These are phyloP conservation scores for Naganishia sp. DNA, from an alignment of 1,284 basidiomycete genomes.

Conservation along the genomic window DNA sequence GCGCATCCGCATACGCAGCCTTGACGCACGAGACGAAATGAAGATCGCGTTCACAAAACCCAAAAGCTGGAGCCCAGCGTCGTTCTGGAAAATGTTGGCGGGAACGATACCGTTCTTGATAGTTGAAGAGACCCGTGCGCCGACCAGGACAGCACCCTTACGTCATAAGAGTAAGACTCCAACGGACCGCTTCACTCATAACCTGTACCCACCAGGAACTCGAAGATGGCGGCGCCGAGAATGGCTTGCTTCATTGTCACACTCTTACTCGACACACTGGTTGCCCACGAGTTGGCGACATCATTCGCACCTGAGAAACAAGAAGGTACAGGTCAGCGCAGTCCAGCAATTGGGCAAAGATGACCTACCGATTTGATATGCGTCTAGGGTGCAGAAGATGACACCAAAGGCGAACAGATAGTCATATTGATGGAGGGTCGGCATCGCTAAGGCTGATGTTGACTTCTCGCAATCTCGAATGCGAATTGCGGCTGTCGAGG, in stretches of 20 bases:
- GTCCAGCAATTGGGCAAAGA: not conserved
- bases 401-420: constrained; percentile 56
- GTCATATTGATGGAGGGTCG: constrained; percentile 56
- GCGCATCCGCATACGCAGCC: no score
- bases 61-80: constrained; percentile 56
- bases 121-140: constrained; percentile 55
- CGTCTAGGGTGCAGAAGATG: constrained; percentile 55
- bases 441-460: constrained; percentile 46
- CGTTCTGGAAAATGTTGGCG: constrained; percentile 49
- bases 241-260: constrained; percentile 56
- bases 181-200: not conserved
- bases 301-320: constrained; percentile 34
- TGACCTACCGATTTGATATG: constrained; percentile 55
- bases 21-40: constrained; percentile 41
- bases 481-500: no score
- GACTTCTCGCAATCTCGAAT: no score
- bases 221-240: constrained; percentile 54
- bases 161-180: not conserved
- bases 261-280: constrained; percentile 56
- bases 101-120: constrained; percentile 57
- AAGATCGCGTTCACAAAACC: constrained; percentile 55
- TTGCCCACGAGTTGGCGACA: constrained; percentile 57
- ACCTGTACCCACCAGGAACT: constrained; percentile 49
- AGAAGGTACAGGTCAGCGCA: not conserved
- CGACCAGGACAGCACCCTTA: constrained; percentile 53